Evolutionary conservation across 225 moss, liverwort and hornwort species (phyloP).

Genomic region (Pseudisothecium myosuroides): DNA sequence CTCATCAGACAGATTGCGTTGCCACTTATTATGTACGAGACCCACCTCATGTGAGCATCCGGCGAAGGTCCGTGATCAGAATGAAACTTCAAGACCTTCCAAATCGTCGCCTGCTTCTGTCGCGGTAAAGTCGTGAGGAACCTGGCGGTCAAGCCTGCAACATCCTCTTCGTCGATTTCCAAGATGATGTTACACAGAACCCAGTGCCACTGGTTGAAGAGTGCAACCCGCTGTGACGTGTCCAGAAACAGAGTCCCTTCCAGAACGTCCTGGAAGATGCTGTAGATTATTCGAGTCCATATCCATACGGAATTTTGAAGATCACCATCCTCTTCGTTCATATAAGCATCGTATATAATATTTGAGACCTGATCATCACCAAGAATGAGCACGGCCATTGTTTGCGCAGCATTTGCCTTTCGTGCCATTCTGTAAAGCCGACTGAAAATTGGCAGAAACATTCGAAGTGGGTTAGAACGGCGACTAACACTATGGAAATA

Average conservation of each 20-base stretch:
- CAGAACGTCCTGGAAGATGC: background rate
- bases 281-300: background rate
- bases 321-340: background rate
- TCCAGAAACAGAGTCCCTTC: background rate
- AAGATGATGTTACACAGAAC: background rate
- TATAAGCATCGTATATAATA: background rate
- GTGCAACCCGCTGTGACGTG: background rate
- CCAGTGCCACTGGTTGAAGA: background rate
- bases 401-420: background rate
- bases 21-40: background rate
- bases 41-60: background rate
- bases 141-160: background rate
- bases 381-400: background rate
- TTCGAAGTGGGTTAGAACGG: no score
- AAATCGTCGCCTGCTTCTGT: background rate
- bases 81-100: background rate
- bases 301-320: background rate
- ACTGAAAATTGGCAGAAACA: background rate
- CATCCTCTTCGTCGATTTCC: background rate
- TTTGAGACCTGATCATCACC: background rate
- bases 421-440: background rate
- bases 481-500: background rate
- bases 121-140: background rate
- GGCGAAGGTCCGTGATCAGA: background rate
- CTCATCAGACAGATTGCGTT: background rate